phyloP scores from a whole-genome alignment of 169 alveolate genomes.

The Plasmodium vivax region DNA sequence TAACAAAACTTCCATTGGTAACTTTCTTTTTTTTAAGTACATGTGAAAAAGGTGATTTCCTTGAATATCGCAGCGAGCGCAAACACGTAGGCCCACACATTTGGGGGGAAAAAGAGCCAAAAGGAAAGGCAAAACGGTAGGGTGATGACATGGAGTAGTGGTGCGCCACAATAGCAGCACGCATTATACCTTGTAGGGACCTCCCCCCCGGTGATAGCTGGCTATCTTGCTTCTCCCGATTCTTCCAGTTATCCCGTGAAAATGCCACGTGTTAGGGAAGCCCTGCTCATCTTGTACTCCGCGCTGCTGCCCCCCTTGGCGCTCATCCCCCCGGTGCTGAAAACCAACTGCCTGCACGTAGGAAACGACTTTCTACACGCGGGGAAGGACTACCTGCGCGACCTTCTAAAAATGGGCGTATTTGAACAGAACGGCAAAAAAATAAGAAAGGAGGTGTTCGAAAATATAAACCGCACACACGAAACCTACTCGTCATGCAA shows the following conservation, averaged over 20 bases:
- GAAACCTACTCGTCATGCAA: slow-evolving; percentile 33
- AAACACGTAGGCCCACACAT: neutral
- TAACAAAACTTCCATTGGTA: neutral
- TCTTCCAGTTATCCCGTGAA: neutral
- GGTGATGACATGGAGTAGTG: neutral
- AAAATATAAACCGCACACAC: slow-evolving; percentile 24
- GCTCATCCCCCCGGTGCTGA: neutral
- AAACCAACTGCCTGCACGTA: neutral
- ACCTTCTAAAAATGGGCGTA: slow-evolving; percentile 20
- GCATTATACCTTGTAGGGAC: neutral
- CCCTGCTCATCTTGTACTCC: neutral
- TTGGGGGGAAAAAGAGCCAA: neutral
- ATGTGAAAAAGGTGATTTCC: neutral
- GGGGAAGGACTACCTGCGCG: slow-evolving; percentile 16
- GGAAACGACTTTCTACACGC: no score
- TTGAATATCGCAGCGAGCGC: neutral
- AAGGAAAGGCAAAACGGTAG: neutral
- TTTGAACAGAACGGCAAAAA: slow-evolving; percentile 34
- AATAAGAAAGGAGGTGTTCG: slow-evolving; percentile 51
- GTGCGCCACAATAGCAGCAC: neutral
- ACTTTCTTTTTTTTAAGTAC: neutral
- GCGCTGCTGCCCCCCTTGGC: neutral
- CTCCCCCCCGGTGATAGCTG: neutral
- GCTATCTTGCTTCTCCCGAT: neutral
- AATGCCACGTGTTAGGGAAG: neutral